Evolutionary conservation across 2,329 filamentous ascomycete species (phyloP), one percentile per base, ranked within the genome.

Genomic region (Claviceps humidiphila): DNA sequence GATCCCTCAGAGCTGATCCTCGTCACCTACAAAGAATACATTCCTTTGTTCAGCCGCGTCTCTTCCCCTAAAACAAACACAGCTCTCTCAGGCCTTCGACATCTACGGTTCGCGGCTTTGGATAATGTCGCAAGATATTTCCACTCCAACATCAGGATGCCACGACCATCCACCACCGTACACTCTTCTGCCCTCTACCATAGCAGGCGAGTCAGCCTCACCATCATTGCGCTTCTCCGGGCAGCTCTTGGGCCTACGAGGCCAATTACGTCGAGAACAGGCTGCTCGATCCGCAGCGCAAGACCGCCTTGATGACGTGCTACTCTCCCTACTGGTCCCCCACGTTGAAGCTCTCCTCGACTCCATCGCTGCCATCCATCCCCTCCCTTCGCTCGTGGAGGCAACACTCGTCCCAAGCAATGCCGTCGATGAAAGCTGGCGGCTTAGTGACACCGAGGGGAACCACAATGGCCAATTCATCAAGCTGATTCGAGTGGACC

Each of bases 391-490:
- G 1, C 50, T 67, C 0, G 67, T 73, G 1, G 70, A 74, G 48
- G 66, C 76, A 45, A 70, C 67, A 7, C 60, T 78, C 39, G 67
- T 78, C 0, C 75, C 75, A 0, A 68, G 59, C 2, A 58, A 60
- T 4, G 70, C 69, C 4, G 68, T 77, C 0, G 65, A 62, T 0
- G 42, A 54, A 1, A 59, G 56, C 1, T 73, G 71, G 70, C 52
- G 43, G 16, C 61, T 71, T 24, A 67, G 59, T 46, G 69, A 69
- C 2, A 59, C 60, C 8, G 61, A 61, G 7, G 62, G 68, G 4
- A 57, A 57, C 16, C 48, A 56, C 3, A 51, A 49, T 4, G 67
- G 64, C 2, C 64, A 69, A 45, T 49, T 67, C 0, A 61, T 66
- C 1, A 58, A 56, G 1, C 56, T 74, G 2, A 58, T 66, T 3